Evolutionary conservation across 1,284 basidiomycete species (phyloP).

Genomic region (Tetrapyrgos nigripes): DNA sequence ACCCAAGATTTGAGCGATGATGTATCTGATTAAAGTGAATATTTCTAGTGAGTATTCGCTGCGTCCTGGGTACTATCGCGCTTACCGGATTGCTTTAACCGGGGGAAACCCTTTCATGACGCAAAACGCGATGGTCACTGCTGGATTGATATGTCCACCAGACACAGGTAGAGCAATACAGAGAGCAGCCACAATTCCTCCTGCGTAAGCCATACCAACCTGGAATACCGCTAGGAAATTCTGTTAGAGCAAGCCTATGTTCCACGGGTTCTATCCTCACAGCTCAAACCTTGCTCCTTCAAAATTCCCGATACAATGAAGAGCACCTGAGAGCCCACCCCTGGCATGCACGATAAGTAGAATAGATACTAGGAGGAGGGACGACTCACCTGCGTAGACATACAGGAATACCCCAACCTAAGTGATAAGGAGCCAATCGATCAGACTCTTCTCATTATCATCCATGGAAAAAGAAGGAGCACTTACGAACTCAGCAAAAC

Average conservation of each 20-base stretch:
- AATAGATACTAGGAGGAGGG: not conserved
- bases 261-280: constrained; percentile 42
- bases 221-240: constrained; percentile 58
- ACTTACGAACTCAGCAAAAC: constrained; percentile 64
- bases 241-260: not conserved
- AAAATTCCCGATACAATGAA: constrained; percentile 59
- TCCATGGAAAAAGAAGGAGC: not conserved
- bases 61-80: too few species aligned
- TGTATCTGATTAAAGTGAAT: too few species aligned
- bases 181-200: constrained; percentile 69
- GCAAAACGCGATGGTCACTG: constrained; percentile 60
- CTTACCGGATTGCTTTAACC: constrained; percentile 56
- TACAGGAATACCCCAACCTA: constrained; percentile 53
- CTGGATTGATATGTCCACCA: constrained; percentile 70
- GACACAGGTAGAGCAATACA: constrained; percentile 58
- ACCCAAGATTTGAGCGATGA: constrained; percentile 1
- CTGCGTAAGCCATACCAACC: constrained; percentile 66
- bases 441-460: too few species aligned
- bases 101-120: constrained; percentile 63
- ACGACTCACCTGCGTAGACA: constrained; percentile 57
- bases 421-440: too few species aligned
- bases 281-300: constrained; percentile 49
- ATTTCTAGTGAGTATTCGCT: too few species aligned
- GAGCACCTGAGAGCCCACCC: constrained; percentile 63
- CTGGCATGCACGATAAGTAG: constrained; percentile 34